Conservation (phyloP, 805 yeast genomes). For the Citeromyces nyonsensis region DNA sequence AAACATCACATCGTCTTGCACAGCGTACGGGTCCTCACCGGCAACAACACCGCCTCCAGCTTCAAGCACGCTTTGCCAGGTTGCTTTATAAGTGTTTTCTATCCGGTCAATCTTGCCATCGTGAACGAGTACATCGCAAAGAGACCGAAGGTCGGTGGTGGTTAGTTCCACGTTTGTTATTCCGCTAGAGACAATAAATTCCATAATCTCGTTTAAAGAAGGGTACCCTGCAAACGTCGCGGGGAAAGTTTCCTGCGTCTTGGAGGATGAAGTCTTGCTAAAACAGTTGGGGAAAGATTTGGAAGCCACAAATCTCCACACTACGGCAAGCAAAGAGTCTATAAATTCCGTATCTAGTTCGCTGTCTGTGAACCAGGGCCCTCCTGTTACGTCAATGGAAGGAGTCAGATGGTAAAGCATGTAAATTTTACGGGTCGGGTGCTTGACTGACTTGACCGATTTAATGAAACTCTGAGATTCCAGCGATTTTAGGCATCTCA, state of each 20-base stretch:
- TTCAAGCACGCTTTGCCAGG: constrained; percentile 70
- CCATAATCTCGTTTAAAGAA: constrained; percentile 56
- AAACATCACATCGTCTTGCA: constrained; percentile 12
- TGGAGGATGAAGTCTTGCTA: constrained; percentile 15
- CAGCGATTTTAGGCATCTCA: constrained; percentile 63
- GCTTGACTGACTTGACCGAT: constrained; percentile 75
- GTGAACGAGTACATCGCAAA: constrained; percentile 77
- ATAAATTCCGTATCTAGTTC: constrained; percentile 92
- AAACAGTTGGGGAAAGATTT: constrained; percentile 67
- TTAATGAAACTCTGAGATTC: constrained; percentile 78
- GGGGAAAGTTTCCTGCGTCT: constrained; percentile 32
- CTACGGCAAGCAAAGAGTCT: constrained; percentile 64
- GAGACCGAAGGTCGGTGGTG: constrained; percentile 54
- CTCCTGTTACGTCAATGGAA: constrained; percentile 91
- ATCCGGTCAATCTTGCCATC: constrained; percentile 81
- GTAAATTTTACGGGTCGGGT: constrained; percentile 89
- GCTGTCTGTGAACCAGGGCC: constrained; percentile 97
- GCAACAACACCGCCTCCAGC: constrained; percentile 32
- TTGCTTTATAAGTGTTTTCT: constrained; percentile 67
- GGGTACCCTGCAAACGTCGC: constrained; percentile 33
- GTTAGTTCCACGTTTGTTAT: constrained; percentile 75
- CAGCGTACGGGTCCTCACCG: constrained; percentile 13
- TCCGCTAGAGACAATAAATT: constrained; percentile 55
- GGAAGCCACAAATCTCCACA: constrained; percentile 76
- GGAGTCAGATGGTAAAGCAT: constrained; percentile 93